Base-by-base conservation (phyloP, 148 eudicot species). In the Linanthus parryae region DNA sequence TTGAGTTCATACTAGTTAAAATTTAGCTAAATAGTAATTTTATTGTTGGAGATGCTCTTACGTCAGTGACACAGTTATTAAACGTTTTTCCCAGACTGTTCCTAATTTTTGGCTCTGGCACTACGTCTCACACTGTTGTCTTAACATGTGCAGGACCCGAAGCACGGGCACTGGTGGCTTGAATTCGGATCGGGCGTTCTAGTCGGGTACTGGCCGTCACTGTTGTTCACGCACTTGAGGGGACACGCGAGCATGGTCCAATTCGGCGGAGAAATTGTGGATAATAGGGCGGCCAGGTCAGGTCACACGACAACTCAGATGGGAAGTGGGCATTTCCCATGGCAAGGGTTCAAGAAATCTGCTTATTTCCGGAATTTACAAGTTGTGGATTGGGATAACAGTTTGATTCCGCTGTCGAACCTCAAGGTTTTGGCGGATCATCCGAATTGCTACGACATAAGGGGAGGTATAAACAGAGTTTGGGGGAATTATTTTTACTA, bases 121-220 rank as follows among this genome's bases (percentile, higher is more conserved):
- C n/a, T n/a, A n/a, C n/a, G n/a, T n/a, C n/a, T n/a, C n/a, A n/a
- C n/a, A n/a, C n/a, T 17, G 9, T 20, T 28, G 21, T 16, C 12
- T n/a, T 25, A 4, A 7, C 19, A 23, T 20, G 2, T 24, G 29
- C 51, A 83, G 90, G 95, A 86, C 47, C 95, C 95, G 1, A 86
- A 82, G 56, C 95, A 86, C 2, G 95, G 95, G 29, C 77, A 86
- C 29, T 86, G 95, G 95, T 86, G 95, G 95, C 74, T 86, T 1
- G 90, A 86, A 56, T 86, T 86, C n/a, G 95, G 95, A 1, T 62
- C 73, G 0, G 95, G 95, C 12, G 28, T 74, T 14, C 48, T 86
- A 44, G 90, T 86, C 3, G 95, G 95, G 22, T 86, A 86, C 44
- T 86, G 95, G 95, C 95, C 95, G 21, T 61, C 90, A 2, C 52